Evolutionary conservation across 2,329 filamentous ascomycete species (phyloP).

Genomic region (Colletotrichum tropicicola): DNA sequence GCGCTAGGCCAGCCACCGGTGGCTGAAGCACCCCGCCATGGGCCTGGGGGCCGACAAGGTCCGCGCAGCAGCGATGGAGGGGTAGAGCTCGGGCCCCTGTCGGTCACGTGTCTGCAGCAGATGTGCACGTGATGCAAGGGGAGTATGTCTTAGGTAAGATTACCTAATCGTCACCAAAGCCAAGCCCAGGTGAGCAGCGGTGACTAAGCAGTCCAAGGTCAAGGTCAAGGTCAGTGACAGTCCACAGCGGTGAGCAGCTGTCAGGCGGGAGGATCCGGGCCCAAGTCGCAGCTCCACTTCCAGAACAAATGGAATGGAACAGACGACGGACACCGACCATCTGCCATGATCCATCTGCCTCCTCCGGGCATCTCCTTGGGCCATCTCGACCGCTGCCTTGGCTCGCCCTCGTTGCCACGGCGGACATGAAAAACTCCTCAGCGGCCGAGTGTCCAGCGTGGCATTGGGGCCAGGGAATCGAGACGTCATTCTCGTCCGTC

Average conservation of each 20-base stretch:
- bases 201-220: too few species aligned
- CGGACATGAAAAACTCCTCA: neutral
- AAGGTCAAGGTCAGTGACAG: too few species aligned
- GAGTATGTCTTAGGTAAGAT: neutral
- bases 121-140: neutral
- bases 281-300: neutral
- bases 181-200: neutral
- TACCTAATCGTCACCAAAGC: neutral
- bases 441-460: neutral
- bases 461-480: neutral
- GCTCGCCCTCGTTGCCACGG: neutral
- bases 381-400: neutral
- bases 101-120: neutral
- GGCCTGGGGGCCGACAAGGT: slow-evolving; percentile 22
- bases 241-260: neutral
- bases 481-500: slow-evolving; percentile 12
- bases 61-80: slow-evolving; percentile 15
- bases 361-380: neutral
- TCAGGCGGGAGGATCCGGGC: slow-evolving; percentile 3
- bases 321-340: neutral
- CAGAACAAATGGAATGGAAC: too few species aligned
- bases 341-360: neutral
- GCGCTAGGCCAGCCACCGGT: slow-evolving; percentile 26
- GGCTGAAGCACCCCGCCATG: slow-evolving; percentile 29
- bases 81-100: slow-evolving; percentile 11